phyloP scores from a whole-genome alignment of 1,284 basidiomycete species.

The Pterula multifida region DNA sequence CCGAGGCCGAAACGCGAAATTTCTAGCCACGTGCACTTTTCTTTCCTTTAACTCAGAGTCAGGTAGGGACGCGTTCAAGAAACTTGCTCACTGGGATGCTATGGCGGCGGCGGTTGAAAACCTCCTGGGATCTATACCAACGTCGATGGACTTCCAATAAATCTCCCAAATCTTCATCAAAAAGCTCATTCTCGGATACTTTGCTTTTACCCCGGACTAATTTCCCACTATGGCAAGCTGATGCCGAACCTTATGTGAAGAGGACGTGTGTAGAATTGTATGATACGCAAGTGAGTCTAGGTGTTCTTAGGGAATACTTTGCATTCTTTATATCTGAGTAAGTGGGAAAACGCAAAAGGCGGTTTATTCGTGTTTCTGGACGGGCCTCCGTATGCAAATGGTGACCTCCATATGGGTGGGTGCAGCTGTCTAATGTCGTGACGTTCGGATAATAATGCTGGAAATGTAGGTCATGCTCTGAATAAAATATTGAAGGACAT shows the following conservation, averaged over 20 bases:
- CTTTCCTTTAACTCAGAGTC: background rate
- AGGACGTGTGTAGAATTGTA: constrained; percentile 76
- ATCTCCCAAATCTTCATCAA: background rate
- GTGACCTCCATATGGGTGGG: constrained; percentile 88
- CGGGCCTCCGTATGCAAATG: constrained; percentile 97
- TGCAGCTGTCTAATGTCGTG: constrained; percentile 4
- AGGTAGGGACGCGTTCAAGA: background rate
- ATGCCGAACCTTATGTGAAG: constrained; percentile 7
- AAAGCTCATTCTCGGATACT: background rate
- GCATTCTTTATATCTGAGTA: constrained; percentile 4
- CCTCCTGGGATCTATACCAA: background rate
- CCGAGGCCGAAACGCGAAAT: constrained; percentile 1
- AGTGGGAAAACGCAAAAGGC: constrained; percentile 57
- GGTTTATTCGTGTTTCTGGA: constrained; percentile 84
- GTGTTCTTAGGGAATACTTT: constrained; percentile 6
- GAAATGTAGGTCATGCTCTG: constrained; percentile 60
- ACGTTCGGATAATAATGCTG: background rate
- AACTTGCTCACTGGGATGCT: background rate
- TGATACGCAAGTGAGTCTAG: constrained; percentile 65
- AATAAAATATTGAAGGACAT: constrained; percentile 98
- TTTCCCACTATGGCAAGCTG: background rate
- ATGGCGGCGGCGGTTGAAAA: background rate
- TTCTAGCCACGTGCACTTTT: background rate
- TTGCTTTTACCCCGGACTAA: background rate
- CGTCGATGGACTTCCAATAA: background rate